phyloP scores from a whole-genome alignment of 2,329 filamentous ascomycete species.

The Emergomyces orientalis region DNA sequence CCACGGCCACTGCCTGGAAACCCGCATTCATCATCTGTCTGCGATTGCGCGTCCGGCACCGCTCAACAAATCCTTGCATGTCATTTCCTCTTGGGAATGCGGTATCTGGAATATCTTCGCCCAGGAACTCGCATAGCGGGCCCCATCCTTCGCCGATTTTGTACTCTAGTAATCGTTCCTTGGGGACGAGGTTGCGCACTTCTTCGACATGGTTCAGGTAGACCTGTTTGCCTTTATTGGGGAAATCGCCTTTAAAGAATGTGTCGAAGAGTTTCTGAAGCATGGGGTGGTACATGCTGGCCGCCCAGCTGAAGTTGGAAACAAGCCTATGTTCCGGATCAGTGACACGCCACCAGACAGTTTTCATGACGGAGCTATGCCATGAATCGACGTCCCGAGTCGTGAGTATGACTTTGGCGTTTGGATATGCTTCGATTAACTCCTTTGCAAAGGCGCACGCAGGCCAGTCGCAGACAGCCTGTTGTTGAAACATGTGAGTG shows the following conservation, averaged over 20 bases:
- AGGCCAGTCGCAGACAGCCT: constrained; percentile 61
- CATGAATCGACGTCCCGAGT: constrained; percentile 58
- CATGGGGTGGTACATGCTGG: constrained; percentile 61
- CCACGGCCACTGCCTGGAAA: constrained; percentile 43
- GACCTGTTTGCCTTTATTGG: constrained; percentile 53
- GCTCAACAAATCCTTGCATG: constrained; percentile 47
- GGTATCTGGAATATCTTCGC: constrained; percentile 42
- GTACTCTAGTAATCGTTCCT: constrained; percentile 46
- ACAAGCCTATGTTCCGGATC: constrained; percentile 52
- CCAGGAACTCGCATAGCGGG: constrained; percentile 47
- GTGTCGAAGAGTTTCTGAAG: constrained; percentile 59
- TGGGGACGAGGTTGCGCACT: constrained; percentile 40
- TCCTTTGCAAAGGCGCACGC: constrained; percentile 59
- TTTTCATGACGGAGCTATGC: constrained; percentile 55
- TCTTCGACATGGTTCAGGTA: constrained; percentile 50
- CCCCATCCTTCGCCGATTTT: constrained; percentile 47
- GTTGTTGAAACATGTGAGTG: not conserved
- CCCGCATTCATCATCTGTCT: constrained; percentile 49
- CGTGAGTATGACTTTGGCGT: constrained; percentile 62
- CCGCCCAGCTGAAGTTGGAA: constrained; percentile 53
- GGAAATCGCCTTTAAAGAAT: constrained; percentile 60
- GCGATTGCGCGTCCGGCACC: constrained; percentile 45
- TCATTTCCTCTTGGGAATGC: constrained; percentile 46
- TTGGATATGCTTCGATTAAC: constrained; percentile 61
- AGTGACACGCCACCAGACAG: constrained; percentile 57